A percentile compares a stretch with the other conserved stretches of the same genome.
These are phyloP conservation scores for Cladosporium sp. DNA, from an alignment of 2,329 filamentous ascomycete species.

Conservation along the genomic window DNA sequence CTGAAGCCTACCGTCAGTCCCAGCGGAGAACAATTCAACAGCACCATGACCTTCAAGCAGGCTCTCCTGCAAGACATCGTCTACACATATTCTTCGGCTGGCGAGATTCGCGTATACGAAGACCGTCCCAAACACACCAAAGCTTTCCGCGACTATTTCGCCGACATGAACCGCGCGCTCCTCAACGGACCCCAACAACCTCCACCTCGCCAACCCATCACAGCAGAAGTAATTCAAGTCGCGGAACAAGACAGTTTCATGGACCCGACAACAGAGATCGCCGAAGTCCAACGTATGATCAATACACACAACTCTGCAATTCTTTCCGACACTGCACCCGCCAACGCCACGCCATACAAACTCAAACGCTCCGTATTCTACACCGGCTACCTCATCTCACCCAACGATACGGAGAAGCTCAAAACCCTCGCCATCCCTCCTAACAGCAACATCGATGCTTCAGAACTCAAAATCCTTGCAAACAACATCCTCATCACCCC, in stretches of 20 bases:
- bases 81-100: slow-evolving; percentile 77
- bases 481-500: slow-evolving; percentile 91
- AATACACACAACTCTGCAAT: slow-evolving; percentile 74
- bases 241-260: slow-evolving; percentile 69
- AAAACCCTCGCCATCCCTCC: slow-evolving; percentile 66
- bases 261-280: slow-evolving; percentile 73
- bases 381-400: slow-evolving; percentile 81
- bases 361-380: slow-evolving; percentile 89
- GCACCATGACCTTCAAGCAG: slow-evolving; percentile 92
- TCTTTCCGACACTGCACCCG: slow-evolving; percentile 41
- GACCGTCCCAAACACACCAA: slow-evolving; percentile 65
- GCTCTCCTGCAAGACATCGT: slow-evolving; percentile 74
- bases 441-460: slow-evolving; percentile 54
- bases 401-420: slow-evolving; percentile 67
- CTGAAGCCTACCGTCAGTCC: slow-evolving; percentile 84
- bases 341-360: slow-evolving; percentile 50
- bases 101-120: slow-evolving; percentile 72
- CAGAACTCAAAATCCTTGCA: slow-evolving; percentile 73
- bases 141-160: slow-evolving; percentile 81
- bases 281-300: slow-evolving; percentile 83
- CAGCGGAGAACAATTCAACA: slow-evolving; percentile 69
- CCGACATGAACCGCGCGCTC: slow-evolving; percentile 65
- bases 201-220: slow-evolving; percentile 60
- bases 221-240: slow-evolving; percentile 81
- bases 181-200: slow-evolving; percentile 35